A percentile compares a stretch with the other conserved stretches of the same genome.
phyloP scores from a whole-genome alignment of 495 filamentous ascomycete genomes.

The Penicillium longicatenatum region DNA sequence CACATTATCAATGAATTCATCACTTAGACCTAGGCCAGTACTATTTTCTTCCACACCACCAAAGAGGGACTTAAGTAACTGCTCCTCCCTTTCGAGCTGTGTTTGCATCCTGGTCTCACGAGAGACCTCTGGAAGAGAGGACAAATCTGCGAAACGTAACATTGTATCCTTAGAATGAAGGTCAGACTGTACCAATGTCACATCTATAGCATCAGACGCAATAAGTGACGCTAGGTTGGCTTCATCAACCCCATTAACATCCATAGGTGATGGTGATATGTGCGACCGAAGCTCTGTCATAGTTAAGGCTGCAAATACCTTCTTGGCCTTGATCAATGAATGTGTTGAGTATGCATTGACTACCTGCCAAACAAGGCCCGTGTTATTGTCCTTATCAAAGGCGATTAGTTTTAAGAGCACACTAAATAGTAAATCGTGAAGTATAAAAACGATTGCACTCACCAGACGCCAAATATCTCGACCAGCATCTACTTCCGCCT shows the following conservation, averaged over 20 bases:
- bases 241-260: constrained; percentile 44
- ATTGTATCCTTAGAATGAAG: constrained; percentile 45
- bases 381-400: constrained; percentile 54
- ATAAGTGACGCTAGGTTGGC: constrained; percentile 56
- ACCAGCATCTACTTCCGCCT: constrained; percentile 59
- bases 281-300: constrained; percentile 42
- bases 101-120: constrained; percentile 50
- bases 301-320: constrained; percentile 50
- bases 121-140: constrained; percentile 14
- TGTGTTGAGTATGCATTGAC: constrained; percentile 48
- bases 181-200: constrained; percentile 50
- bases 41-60: constrained; percentile 51
- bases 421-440: neutral
- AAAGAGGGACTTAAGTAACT: constrained; percentile 40
- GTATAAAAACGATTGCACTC: constrained; percentile 23
- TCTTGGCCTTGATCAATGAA: constrained; percentile 44
- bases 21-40: constrained; percentile 56
- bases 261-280: constrained; percentile 40
- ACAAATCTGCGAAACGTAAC: constrained; percentile 33
- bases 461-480: constrained; percentile 59
- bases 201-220: constrained; percentile 54
- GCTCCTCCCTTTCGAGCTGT: constrained; percentile 35
- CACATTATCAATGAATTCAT: constrained; percentile 52
- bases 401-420: neutral
- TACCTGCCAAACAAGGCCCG: constrained; percentile 55